Evolutionary conservation across 208 protist species (phyloP), one percentile per base, ranked within the genome.

Genomic region (Trypanosoma brucei): DNA sequence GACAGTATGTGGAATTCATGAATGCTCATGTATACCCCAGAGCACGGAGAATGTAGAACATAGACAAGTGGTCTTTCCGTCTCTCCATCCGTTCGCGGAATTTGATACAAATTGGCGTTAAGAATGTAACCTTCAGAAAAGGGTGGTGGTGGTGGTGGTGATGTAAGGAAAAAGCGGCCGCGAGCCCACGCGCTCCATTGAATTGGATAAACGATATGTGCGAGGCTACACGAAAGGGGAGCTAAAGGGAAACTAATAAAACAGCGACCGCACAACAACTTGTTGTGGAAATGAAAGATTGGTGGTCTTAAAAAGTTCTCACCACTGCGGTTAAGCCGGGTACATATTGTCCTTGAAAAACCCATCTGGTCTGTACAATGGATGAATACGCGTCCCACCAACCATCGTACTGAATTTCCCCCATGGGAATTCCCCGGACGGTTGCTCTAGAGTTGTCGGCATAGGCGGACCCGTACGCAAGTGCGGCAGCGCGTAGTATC

Each of bases 401-500:
- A 75, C 55, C 79, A 87, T 87, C 14, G 72, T 65, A 1, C 72
- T 84, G 39, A 72, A 91, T 59, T 81, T 79, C 4, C 84, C 84
- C 52, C 74, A 74, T 34, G 81, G 81, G 59, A 76, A 88, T 31
- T 52, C 66, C 5, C 84, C 84, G 22, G 72, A 72, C 1, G 84
- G 63, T 59, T 88, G 81, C 54, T 59, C 45, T 37, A 81, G 65
- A 56, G 44, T 48, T 62, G 59, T 65, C 31, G 84, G 84, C 81
- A 91, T 86, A n/a, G 81, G 68, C 1, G 82, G 77, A 1, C 81
- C 81, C 7, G 59, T 45, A 33, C 68, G 65, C 39, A 88, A 51
- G 72, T 91, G 59, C 40, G 84, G 84, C 57, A 91, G 52, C 6
- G 84, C 72, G 65, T 91, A 91, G 62, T 91, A 91, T 8, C 79